Base-by-base conservation (phyloP, 192 early-diverging fungal species). In the Dimargaris xerosporica region DNA sequence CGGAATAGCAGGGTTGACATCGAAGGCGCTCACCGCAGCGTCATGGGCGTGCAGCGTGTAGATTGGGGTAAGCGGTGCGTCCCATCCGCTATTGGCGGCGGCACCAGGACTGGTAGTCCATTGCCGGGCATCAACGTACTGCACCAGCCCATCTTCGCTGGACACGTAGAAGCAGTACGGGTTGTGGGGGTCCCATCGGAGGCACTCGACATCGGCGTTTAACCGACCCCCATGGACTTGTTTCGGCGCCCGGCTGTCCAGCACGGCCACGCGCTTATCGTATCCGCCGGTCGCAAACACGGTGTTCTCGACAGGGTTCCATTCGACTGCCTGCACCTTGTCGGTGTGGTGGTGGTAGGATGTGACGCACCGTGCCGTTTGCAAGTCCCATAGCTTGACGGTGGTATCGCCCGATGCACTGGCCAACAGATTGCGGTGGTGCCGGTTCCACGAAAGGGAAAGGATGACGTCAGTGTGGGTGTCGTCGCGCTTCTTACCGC, bases 311-410 rank as follows among this genome's bases (percentile, higher is more conserved):
- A 82, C 69, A 11, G 85, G 85, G 73, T 98, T 86, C 97, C 97
- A 99, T 62, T 82, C 72, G 9, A 98, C 87, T 17, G 87, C 77
- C 64, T 94, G 91, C 28, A 99, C 87, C 66, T 96, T 96, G 70
- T 85, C 82, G 26, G 69, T 85, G 71, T 99, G 96, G 71, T 94
- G 89, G 11, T 48, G 62, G 72, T 89, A 97, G 26, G 86, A 91
- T 29, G 85, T 79, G 15, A 85, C 84, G 75, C 87, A 79, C 62
- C 75, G 75, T 25, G 73, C 75, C 4, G 81, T 80, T 23, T 76
- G 76, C 65, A 99, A 75, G 65, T 99, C 97, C 97, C 97, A 99
- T 41, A 99, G 80, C 73, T 99, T 99, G 29, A 98, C 88, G 19
- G 95, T 97, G 10, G 83, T 88, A 67, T 99, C 97, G 41, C 94